Base-by-base conservation (phyloP, 768 basidiomycete genomes). In the Inosperma sp. region DNA sequence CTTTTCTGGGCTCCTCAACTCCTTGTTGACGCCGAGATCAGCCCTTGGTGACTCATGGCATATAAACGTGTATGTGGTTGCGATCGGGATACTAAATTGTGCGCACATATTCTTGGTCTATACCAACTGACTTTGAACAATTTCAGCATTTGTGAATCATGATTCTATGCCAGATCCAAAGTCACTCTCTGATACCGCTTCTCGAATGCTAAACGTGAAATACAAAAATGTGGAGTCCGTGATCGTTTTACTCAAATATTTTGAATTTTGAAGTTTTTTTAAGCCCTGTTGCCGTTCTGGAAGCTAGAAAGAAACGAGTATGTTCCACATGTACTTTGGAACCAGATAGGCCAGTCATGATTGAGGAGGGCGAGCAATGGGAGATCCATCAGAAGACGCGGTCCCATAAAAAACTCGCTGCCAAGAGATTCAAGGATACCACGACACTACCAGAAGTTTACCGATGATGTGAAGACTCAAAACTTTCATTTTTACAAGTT, bases 321-420 rank as follows among this genome's bases (percentile, higher is more conserved):
- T 93, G 89, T 62, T 59, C 73, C 2, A 63, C 75, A 8, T 93
- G 89, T 58, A 89, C 88, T 7, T 49, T 62, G 3, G 70, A 87
- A 48, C 59, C 72, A 2, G 65, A 73, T 17, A 71, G 74, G 21
- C 89, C 89, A 12, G 77, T 87, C 72, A 78, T 92, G 67, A 77
- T 88, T 12, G 76, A 79, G 53, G 73, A 75, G 60, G 74, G 72
- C 10, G 47, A 56, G 23, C 70, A 75, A 54, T 85, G 86, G 82
- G 69, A 74, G 2, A 66, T 64, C 1, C 89, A 92, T 62, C 64
- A 71, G 27, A 67, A 66, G n/a, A 81, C 80, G 6, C 77, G 79
- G 14, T 40, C 64, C 8, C 88, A 90, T 62, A 73, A 72, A n/a
- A n/a, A n/a, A 56, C 64, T 77, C 33, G 68, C 69, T 12, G 65